Base-by-base conservation (phyloP, 768 basidiomycete genomes). In the Kwoniella bestiolae region DNA sequence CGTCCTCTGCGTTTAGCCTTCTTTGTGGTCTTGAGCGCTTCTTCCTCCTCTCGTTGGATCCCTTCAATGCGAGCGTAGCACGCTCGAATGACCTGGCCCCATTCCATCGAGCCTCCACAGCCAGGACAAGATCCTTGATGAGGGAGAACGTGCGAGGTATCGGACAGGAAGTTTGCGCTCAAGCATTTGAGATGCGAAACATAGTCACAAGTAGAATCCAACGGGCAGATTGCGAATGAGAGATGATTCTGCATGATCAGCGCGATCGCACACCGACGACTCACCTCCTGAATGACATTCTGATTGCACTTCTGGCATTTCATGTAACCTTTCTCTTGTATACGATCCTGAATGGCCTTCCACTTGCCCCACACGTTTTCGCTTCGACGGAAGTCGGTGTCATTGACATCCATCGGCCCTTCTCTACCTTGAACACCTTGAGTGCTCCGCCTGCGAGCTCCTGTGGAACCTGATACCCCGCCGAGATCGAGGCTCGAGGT, bases 11-110 rank as follows among this genome's bases (percentile, higher is more conserved):
- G 45, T 12, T 3, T 12, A 28, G 51, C 35, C 50, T 65, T 14
- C 59, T 51, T 41, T 41, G 64, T 65, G 44, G 32, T n/a, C 35
- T 65, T 49, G 21, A 56, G 28, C 53, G 28, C 52, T 29, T 60
- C 66, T 63, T 73, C 52, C 62, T 29, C 41, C 9, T 67, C 41
- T 69, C 71, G 8, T 61, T 65, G 21, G 23, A 56, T 28, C 49
- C 71, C 59, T 35, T 79, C 78, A 50, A 69, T 64, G 0, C 82
- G 71, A 1, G 75, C 72, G 47, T 80, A 82, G 25, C 63, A 71
- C 0, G 75, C 75, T 21, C 82, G 63, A n/a, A 83, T 77, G 44
- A 82, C 66, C 51, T 82, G 69, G 18, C 73, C 74, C 83, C 83
- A 83, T 31, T 73, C 62, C 1, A 77, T 21, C 1, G 35, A 8